These are phyloP conservation scores for Zymoseptoria passerinii DNA, from an alignment of 2,329 filamentous ascomycete genomes.

Conservation along the genomic window DNA sequence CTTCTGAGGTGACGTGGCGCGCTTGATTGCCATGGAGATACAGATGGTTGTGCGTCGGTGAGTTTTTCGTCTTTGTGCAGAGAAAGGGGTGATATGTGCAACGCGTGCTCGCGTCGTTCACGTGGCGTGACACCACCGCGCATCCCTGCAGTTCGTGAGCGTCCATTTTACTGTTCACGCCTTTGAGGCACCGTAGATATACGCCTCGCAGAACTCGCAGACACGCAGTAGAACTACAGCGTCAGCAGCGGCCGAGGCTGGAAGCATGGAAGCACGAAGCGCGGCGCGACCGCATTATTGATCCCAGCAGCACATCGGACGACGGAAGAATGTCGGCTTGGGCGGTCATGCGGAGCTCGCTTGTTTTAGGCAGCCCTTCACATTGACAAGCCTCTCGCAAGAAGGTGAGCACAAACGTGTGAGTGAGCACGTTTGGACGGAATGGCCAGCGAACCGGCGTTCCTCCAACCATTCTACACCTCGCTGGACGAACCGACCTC, in stretches of 20 bases:
- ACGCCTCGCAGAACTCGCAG: too few species aligned
- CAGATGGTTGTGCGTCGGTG: neutral
- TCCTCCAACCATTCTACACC: neutral
- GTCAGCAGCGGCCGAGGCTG: too few species aligned
- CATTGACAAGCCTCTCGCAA: neutral
- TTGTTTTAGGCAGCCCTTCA: neutral
- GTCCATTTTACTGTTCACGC: too few species aligned
- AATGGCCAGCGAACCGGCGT: neutral
- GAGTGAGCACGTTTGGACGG: neutral
- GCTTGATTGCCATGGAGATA: neutral
- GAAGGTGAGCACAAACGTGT: neutral
- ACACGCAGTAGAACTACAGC: too few species aligned
- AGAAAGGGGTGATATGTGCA: neutral
- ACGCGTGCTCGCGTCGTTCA: neutral
- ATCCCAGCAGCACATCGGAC: neutral
- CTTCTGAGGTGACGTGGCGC: neutral
- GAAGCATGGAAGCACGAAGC: too few species aligned
- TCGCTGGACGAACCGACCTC: neutral
- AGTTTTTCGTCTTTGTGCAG: neutral
- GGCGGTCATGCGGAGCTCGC: neutral
- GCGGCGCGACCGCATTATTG: neutral
- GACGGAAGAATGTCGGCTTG: neutral
- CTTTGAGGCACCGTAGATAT: too few species aligned
- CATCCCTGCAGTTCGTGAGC: too few species aligned
- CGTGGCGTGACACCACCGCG: too few species aligned